A percentile compares a stretch with the other conserved stretches of the same genome.
Conservation (phyloP, 805 yeast species). For the Metschnikowia vanudenii region DNA sequence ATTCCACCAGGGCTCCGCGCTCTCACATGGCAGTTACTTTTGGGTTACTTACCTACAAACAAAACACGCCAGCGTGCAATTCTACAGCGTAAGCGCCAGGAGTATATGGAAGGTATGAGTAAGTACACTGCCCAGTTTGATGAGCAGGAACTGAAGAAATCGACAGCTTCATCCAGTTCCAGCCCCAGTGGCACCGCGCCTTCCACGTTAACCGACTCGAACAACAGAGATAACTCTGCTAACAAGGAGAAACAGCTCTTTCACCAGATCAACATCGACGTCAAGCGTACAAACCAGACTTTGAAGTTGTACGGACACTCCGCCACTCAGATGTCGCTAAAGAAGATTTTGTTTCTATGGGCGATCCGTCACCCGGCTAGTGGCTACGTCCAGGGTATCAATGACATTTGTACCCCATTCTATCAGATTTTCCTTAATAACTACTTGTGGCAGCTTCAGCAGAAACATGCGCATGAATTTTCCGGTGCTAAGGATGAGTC, state of each 20-base stretch:
- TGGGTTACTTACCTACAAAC: conserved; percentile 90
- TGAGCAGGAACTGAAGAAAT: not conserved
- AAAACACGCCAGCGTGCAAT: conserved; percentile 69
- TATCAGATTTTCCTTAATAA: conserved; percentile 78
- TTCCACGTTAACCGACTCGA: conserved; percentile 12
- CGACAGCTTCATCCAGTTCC: too few species aligned
- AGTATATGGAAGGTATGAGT: conserved; percentile 71
- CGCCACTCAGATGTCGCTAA: conserved; percentile 74
- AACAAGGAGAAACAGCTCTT: conserved; percentile 69
- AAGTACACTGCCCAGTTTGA: conserved; percentile 52
- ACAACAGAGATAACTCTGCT: conserved; percentile 35
- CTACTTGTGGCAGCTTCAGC: conserved; percentile 50
- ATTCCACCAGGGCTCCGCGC: conserved; percentile 81
- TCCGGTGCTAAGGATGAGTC: conserved; percentile 24
- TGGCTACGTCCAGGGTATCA: conserved; percentile 97
- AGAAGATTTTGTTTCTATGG: conserved; percentile 86
- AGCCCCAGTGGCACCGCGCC: not conserved
- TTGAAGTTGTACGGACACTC: conserved; percentile 67
- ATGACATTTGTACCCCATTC: conserved; percentile 91
- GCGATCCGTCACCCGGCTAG: conserved; percentile 96
- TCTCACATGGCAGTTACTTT: conserved; percentile 80
- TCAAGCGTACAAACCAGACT: conserved; percentile 90
- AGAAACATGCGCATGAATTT: conserved; percentile 13
- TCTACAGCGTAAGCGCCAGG: conserved; percentile 76
- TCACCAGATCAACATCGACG: conserved; percentile 95